Conservation (phyloP, 257 asterid genomes). For the Paulownia fortunei region DNA sequence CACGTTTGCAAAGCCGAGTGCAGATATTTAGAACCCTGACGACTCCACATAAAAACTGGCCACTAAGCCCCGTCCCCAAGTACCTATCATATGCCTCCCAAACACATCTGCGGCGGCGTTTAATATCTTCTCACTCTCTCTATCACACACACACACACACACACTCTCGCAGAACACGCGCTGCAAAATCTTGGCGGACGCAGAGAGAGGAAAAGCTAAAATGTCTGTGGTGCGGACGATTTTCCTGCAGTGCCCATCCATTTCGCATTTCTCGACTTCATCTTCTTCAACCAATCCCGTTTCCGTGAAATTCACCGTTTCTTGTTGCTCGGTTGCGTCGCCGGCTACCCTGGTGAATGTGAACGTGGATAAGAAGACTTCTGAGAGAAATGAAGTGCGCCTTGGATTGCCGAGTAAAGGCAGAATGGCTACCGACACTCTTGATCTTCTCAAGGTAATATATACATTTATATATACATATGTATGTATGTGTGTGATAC, state of each 20-base stretch:
- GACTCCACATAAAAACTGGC: not conserved
- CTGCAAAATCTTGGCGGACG: not conserved
- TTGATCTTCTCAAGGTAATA: constrained; percentile 86
- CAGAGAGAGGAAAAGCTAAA: constrained; percentile 3
- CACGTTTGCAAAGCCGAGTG: constrained; percentile 14
- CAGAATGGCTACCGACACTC: constrained; percentile 91
- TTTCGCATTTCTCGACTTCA: constrained; percentile 39
- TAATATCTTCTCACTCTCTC: not conserved
- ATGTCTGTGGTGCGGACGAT: constrained; percentile 42
- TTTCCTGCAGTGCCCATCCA: constrained; percentile 44
- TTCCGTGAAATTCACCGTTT: constrained; percentile 54
- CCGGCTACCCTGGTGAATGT: constrained; percentile 59
- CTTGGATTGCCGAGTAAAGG: constrained; percentile 99
- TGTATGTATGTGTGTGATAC: not conserved
- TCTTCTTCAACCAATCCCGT: constrained; percentile 28
- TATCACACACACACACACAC: constrained; percentile 1
- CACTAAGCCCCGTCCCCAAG: not conserved
- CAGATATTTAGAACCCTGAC: not conserved
- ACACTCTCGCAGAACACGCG: not conserved
- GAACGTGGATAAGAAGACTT: constrained; percentile 48
- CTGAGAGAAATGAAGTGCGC: constrained; percentile 72
- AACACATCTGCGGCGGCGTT: constrained; percentile 31
- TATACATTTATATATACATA: not conserved
- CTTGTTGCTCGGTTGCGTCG: constrained; percentile 58
- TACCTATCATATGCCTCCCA: not conserved